Evolutionary conservation across 2,329 filamentous ascomycete species (phyloP), one percentile per base, ranked within the genome.

Genomic region (Botrytis byssoidea): DNA sequence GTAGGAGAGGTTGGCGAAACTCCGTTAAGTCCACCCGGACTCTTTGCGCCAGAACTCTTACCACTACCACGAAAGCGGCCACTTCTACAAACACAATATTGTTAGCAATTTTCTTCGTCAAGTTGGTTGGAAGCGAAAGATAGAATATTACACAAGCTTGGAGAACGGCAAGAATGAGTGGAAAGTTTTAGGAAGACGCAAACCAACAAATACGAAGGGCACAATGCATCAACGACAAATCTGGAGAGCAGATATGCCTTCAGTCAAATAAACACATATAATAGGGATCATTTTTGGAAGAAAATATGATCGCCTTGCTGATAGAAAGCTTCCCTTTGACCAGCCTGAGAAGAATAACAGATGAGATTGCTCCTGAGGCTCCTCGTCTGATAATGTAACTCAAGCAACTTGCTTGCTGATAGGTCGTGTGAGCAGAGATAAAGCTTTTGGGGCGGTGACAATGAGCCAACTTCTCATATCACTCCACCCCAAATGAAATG

Each of bases 41-140:
- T 88, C 83, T 88, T 88, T 77, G 83, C 84, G 76, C 86, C 82
- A 75, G 85, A 83, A 81, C 85, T 89, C 78, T 82, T 83, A 77
- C 86, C 85, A 79, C 85, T 85, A 81, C 87, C 87, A 82, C 88
- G 86, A 79, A 89, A 88, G 75, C 88, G 86, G 80, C 87, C 87
- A 83, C 88, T 88, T 79, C 87, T 89, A 77, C 74, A 77, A 75
- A 76, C 48, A 63, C 71, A 76, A 46, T 37, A 42, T 63, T 70
- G 75, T 81, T 76, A 81, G 79, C 63, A 42, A n/a, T n/a, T 5
- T 60, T 29, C n/a, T 10, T 29, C 8, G 32, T 60, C 55, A 70
- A 35, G 16, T 70, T 44, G 55, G 18, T 29, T 20, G 2, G 63
- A 59, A 48, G 59, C 48, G 40, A 59, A 46, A 67, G 61, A 22